A percentile compares a stretch with the other conserved stretches of the same genome.
Conservation (phyloP, 352 stramenopile species). For the Phytophthora colocasiae region DNA sequence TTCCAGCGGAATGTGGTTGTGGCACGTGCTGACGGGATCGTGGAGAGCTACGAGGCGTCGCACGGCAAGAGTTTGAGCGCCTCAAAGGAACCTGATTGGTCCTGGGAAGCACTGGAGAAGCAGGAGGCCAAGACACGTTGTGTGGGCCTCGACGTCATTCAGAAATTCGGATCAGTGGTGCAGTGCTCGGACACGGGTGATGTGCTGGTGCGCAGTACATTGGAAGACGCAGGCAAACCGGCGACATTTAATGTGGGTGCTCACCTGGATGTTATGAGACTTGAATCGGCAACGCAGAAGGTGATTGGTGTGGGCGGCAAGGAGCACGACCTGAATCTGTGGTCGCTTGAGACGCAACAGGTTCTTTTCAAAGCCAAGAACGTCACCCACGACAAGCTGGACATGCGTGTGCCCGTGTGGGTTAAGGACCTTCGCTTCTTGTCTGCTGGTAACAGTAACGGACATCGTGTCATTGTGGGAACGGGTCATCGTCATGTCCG, state of each 20-base stretch:
- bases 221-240: slow-evolving; percentile 48
- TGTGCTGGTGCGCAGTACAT: slow-evolving; percentile 58
- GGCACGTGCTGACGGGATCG: slow-evolving; percentile 60
- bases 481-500: slow-evolving; percentile 83
- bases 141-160: slow-evolving; percentile 67
- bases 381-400: slow-evolving; percentile 86
- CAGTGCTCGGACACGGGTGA: slow-evolving; percentile 66
- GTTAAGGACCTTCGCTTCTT: slow-evolving; percentile 83
- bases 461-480: slow-evolving; percentile 75
- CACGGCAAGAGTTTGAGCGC: slow-evolving; percentile 47
- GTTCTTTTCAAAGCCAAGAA: slow-evolving; percentile 88
- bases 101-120: slow-evolving; percentile 33
- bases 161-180: slow-evolving; percentile 72
- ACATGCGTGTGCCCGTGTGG: slow-evolving; percentile 91
- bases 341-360: slow-evolving; percentile 84
- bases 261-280: slow-evolving; percentile 62
- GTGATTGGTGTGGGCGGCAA: slow-evolving; percentile 81
- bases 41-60: slow-evolving; percentile 67
- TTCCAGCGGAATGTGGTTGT: slow-evolving; percentile 63
- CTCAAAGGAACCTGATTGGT: slow-evolving; percentile 54
- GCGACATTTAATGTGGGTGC: slow-evolving; percentile 61
- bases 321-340: slow-evolving; percentile 83
- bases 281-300: slow-evolving; percentile 56
- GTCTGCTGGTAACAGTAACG: slow-evolving; percentile 65
- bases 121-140: slow-evolving; percentile 31